phyloP scores from a whole-genome alignment of 345 rosid genomes.

The Eucalyptus paniculata region DNA sequence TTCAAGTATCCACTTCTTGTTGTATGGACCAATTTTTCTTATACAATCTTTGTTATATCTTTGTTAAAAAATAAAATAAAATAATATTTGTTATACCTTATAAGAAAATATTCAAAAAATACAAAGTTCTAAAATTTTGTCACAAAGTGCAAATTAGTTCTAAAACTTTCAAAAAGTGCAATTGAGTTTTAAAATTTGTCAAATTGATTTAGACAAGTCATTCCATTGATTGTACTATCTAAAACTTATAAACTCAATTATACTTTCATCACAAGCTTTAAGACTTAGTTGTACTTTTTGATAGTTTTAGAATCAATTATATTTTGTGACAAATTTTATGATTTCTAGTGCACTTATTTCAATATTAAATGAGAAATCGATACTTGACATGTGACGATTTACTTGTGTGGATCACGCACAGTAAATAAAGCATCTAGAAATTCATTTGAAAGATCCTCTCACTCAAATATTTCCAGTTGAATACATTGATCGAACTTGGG shows the following conservation, averaged over 20 bases:
- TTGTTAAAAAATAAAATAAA: too few species aligned
- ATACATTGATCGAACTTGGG: too few species aligned
- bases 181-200: too few species aligned
- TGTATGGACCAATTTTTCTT: background rate
- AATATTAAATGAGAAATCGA: background rate
- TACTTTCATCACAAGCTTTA: fast-evolving
- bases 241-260: too few species aligned
- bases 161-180: too few species aligned
- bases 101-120: fast-evolving
- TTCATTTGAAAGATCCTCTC: background rate
- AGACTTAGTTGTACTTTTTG: fast-evolving
- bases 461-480: too few species aligned
- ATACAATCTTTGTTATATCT: background rate
- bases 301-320: too few species aligned
- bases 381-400: background rate
- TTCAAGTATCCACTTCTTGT: background rate
- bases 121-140: fast-evolving
- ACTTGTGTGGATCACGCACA: fast-evolving
- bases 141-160: fast-evolving
- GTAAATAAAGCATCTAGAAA: background rate
- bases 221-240: fast-evolving
- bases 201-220: fast-evolving
- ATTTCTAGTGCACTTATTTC: fast-evolving
- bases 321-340: fast-evolving
- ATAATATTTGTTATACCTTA: too few species aligned